These are phyloP conservation scores for Tranzscheliella williamsii DNA, from an alignment of 1,284 basidiomycete species.

Conservation along the genomic window DNA sequence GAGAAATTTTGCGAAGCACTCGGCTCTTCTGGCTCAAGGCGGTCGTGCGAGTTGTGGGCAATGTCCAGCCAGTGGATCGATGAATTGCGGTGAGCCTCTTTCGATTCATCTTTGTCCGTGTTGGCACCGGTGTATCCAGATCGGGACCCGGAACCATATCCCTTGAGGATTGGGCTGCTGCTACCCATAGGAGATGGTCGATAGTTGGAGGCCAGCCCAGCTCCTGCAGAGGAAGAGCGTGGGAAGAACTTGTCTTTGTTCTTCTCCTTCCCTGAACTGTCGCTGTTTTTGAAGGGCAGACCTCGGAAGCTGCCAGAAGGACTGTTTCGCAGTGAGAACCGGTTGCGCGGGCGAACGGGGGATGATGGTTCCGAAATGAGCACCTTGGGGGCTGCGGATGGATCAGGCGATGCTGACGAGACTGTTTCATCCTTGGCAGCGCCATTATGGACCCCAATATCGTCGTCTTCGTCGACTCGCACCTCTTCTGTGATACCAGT, in stretches of 20 bases:
- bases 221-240: constrained; percentile 31
- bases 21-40: constrained; percentile 1
- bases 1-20: background rate
- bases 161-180: constrained; percentile 16
- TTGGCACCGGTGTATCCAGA: too few relatives aligned
- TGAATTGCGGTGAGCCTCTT: constrained; percentile 4
- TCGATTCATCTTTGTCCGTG: too few relatives aligned
- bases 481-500: constrained; percentile 4
- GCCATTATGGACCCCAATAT: constrained; percentile 2
- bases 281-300: background rate
- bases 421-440: background rate
- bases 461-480: constrained; percentile 5
- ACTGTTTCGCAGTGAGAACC: constrained; percentile 6
- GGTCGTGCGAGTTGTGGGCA: constrained; percentile 18
- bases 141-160: too few relatives aligned
- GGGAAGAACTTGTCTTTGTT: constrained; percentile 32
- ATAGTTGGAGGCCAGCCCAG: constrained; percentile 15
- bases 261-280: constrained; percentile 5
- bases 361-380: constrained; percentile 33
- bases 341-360: constrained; percentile 1
- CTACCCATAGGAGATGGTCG: constrained; percentile 4
- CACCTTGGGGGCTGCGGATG: constrained; percentile 13
- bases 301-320: constrained; percentile 13
- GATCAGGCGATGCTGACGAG: constrained; percentile 3
- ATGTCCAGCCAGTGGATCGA: constrained; percentile 46